Percentiles rank a stretch among this genome's conserved stretches.
These are phyloP conservation scores for Vitis cinerea DNA, from an alignment of 164 flowering plant species.

Conservation along the genomic window DNA sequence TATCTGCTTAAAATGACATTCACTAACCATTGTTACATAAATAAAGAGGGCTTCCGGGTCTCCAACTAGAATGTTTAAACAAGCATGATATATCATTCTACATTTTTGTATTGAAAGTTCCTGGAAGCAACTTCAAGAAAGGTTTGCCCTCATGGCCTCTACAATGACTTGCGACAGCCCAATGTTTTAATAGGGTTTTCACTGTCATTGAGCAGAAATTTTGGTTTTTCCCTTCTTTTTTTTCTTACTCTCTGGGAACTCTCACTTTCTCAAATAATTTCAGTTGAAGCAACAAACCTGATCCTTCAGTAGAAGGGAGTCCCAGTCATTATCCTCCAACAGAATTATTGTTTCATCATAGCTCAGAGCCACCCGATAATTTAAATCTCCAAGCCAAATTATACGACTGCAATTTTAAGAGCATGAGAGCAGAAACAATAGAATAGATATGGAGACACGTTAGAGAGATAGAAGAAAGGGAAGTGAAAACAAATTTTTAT, in stretches of 20 bases:
- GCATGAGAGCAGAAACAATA: neutral
- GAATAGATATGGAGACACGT: neutral
- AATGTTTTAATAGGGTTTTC: no score
- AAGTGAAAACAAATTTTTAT: neutral
- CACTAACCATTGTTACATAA: no score
- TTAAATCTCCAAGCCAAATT: constrained; percentile 94
- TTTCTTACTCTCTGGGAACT: neutral
- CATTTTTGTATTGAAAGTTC: no score
- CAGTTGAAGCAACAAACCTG: constrained; percentile 55
- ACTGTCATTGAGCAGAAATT: neutral
- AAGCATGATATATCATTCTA: no score
- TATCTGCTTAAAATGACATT: no score
- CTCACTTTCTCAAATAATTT: no score
- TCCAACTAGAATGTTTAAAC: no score
- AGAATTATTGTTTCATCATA: constrained; percentile 69
- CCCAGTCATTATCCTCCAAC: constrained; percentile 87
- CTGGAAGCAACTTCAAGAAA: no score
- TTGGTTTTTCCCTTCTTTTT: neutral
- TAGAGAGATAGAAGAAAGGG: neutral
- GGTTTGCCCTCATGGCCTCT: no score
- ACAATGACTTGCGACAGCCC: no score
- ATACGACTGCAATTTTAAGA: constrained; percentile 52
- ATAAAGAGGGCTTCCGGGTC: no score
- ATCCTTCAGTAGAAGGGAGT: constrained; percentile 69
- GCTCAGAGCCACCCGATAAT: constrained; percentile 78